A percentile compares a stretch with the other conserved stretches of the same genome.
phyloP scores from a whole-genome alignment of 306 rosid genomes.

The Acmispon strigosus region DNA sequence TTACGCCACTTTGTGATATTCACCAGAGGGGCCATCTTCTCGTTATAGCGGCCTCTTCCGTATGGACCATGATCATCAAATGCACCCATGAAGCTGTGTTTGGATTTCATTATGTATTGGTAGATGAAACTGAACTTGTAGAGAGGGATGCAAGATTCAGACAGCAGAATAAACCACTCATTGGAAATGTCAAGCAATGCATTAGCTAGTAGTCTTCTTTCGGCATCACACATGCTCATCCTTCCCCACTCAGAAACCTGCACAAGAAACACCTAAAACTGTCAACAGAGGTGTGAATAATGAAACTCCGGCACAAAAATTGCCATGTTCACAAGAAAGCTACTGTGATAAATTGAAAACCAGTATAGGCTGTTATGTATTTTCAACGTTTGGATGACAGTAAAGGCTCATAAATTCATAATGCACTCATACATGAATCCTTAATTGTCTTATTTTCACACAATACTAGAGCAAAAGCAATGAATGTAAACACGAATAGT shows the following conservation, averaged over 20 bases:
- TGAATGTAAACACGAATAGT: neutral
- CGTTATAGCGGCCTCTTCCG: constrained; percentile 84
- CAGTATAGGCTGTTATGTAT: neutral
- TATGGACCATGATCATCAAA: constrained; percentile 79
- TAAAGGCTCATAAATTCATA: neutral
- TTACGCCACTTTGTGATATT: constrained; percentile 79
- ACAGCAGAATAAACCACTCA: constrained; percentile 75
- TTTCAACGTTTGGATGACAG: neutral
- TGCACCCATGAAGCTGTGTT: constrained; percentile 64
- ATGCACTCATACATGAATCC: neutral
- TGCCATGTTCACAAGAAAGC: neutral
- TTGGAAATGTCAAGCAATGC: constrained; percentile 87
- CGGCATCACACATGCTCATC: constrained; percentile 97
- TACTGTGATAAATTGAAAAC: neutral
- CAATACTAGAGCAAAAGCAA: neutral
- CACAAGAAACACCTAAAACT: constrained; percentile 6
- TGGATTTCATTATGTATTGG: constrained; percentile 54
- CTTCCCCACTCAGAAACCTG: constrained; percentile 94
- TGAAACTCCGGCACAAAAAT: neutral
- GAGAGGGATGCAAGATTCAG: constrained; percentile 94
- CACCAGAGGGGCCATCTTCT: constrained; percentile 71
- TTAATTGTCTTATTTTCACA: neutral
- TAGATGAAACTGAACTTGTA: constrained; percentile 55
- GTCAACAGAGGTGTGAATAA: neutral
- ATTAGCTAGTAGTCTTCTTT: constrained; percentile 86